Evolutionary conservation across 2,329 filamentous ascomycete genomes (phyloP).

Genomic region (Pseudogymnoascus sp.): DNA sequence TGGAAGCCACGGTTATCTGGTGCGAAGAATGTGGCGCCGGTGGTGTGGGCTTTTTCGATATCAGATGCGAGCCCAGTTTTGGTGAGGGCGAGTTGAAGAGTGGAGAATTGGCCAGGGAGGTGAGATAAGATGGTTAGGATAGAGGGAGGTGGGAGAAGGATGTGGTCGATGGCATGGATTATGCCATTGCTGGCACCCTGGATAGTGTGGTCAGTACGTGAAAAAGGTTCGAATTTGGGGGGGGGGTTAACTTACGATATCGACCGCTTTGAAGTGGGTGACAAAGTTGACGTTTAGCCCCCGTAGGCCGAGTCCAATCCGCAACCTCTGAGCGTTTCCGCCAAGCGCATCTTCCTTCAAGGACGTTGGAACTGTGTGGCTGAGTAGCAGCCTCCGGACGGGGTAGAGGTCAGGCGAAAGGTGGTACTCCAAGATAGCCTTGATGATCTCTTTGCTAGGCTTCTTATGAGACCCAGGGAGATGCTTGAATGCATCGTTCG

Average conservation of each 20-base stretch:
- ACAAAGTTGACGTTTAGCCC: conserved; percentile 72
- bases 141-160: conserved; percentile 68
- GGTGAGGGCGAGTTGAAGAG: conserved; percentile 62
- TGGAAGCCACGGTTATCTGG: conserved; percentile 76
- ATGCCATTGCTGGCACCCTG: conserved; percentile 70
- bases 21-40: conserved; percentile 71
- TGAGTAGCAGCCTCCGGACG: conserved; percentile 54
- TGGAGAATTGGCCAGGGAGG: conserved; percentile 66
- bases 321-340: conserved; percentile 56
- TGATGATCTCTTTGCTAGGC: conserved; percentile 61
- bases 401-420: conserved; percentile 60
- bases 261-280: conserved; percentile 57
- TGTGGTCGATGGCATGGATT: conserved; percentile 65
- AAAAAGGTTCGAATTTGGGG: background rate
- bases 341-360: conserved; percentile 53
- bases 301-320: conserved; percentile 52
- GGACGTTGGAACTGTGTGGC: conserved; percentile 67
- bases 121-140: conserved; percentile 55
- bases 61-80: conserved; percentile 64
- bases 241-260: conserved; percentile 51
- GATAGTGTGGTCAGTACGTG: conserved; percentile 5
- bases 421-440: conserved; percentile 67
- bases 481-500: conserved; percentile 64
- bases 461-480: conserved; percentile 46
- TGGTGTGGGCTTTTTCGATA: conserved; percentile 44